Evolutionary conservation across 805 yeast species (phyloP).

Genomic region (Ogataea nitratoaversa): DNA sequence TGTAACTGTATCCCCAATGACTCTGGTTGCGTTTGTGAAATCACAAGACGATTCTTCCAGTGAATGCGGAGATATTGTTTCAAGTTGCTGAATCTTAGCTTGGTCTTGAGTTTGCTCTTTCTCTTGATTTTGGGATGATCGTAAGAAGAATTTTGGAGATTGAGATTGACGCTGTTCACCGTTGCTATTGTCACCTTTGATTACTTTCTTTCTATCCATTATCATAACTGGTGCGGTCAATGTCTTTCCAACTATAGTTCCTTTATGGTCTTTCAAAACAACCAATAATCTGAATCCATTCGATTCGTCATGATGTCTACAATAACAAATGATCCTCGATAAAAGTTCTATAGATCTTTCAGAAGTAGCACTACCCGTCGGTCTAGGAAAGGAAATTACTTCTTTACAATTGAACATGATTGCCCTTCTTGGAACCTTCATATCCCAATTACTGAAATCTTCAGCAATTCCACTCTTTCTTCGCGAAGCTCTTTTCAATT

Average conservation of each 20-base stretch:
- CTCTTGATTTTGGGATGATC: constrained; percentile 7
- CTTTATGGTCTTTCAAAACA: constrained; percentile 57
- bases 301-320: constrained; percentile 91
- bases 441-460: constrained; percentile 75
- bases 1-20: constrained; percentile 6
- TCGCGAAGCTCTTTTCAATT: constrained; percentile 89
- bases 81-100: neutral
- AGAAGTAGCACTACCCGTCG: constrained; percentile 32
- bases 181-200: constrained; percentile 33
- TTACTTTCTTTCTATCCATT: constrained; percentile 86
- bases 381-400: constrained; percentile 67
- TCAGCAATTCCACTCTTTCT: constrained; percentile 76
- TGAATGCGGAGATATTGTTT: constrained; percentile 25
- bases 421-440: constrained; percentile 71
- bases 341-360: constrained; percentile 43
- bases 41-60: constrained; percentile 33
- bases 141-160: constrained; percentile 1
- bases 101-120: constrained; percentile 3
- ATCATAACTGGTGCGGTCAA: constrained; percentile 77
- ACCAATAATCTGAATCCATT: constrained; percentile 76
- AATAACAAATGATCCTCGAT: constrained; percentile 88
- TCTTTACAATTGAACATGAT: constrained; percentile 90
- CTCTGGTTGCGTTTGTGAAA: constrained; percentile 19
- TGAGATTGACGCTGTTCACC: constrained; percentile 32
- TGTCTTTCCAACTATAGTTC: constrained; percentile 65